Conservation (phyloP, 441 rosid species). For the Oxalis stricta region DNA sequence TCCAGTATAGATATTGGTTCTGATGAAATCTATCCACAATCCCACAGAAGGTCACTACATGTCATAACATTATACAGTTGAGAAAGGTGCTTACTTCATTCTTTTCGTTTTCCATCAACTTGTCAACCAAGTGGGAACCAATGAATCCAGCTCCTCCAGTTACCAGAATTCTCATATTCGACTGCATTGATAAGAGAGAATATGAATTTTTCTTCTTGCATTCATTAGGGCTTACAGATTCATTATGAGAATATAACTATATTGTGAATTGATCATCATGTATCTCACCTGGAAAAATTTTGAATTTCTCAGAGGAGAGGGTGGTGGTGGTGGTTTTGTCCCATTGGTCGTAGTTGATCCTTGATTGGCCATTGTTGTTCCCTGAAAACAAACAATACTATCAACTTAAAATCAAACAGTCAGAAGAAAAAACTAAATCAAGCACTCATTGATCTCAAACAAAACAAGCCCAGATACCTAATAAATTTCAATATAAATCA, state of each 20-base stretch:
- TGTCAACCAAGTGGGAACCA: slow-evolving; percentile 69
- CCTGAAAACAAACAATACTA: slow-evolving; percentile 1
- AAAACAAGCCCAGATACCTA: neutral
- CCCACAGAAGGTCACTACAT: too few species aligned
- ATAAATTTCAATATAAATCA: neutral
- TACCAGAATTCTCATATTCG: slow-evolving; percentile 64
- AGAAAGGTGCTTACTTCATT: slow-evolving; percentile 35
- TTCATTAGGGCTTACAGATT: too few species aligned
- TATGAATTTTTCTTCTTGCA: too few species aligned
- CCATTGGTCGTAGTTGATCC: slow-evolving; percentile 16
- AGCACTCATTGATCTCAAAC: neutral
- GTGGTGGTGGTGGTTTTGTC: slow-evolving; percentile 29
- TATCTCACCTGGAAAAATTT: slow-evolving; percentile 35
- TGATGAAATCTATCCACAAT: too few species aligned
- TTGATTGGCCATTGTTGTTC: slow-evolving; percentile 13
- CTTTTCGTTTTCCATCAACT: slow-evolving; percentile 69
- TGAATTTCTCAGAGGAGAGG: slow-evolving; percentile 43
- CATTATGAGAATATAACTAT: neutral
- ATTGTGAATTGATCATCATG: neutral
- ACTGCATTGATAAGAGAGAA: slow-evolving; percentile 20
- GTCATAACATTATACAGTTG: neutral
- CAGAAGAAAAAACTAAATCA: slow-evolving; percentile 2
- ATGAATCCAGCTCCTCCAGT: slow-evolving; percentile 81
- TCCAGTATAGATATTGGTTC: neutral
- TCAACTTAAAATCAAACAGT: neutral